A percentile compares a stretch with the other conserved stretches of the same genome.
phyloP scores from a whole-genome alignment of 805 yeast genomes.

The Yarrowia sp. region DNA sequence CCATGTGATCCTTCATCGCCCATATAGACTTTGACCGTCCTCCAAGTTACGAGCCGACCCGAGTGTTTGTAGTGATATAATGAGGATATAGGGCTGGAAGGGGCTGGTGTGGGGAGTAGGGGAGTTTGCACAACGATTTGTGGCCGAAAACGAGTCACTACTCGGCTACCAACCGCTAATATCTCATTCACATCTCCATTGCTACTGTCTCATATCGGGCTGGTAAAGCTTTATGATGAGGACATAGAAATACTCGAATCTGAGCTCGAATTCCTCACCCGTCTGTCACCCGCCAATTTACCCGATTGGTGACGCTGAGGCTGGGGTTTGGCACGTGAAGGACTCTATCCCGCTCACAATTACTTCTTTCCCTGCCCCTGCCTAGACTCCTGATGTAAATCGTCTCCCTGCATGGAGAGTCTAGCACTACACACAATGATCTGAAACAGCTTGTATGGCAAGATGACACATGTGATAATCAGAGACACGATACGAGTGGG shows the following conservation, averaged over 20 bases:
- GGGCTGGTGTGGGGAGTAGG: no score
- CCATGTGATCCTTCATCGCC: slow-evolving; percentile 17
- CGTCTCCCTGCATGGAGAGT: slow-evolving; percentile 26
- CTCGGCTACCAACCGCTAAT: no score
- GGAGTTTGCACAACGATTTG: no score
- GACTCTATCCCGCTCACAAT: background rate
- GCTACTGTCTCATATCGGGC: slow-evolving; percentile 30
- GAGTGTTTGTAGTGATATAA: slow-evolving; percentile 2
- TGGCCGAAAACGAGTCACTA: no score
- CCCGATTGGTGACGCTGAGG: background rate
- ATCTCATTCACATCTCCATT: background rate
- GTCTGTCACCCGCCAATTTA: background rate
- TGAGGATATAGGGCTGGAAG: background rate
- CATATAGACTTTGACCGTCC: background rate
- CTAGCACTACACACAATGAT: no score
- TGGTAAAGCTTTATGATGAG: slow-evolving; percentile 3
- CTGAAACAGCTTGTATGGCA: no score
- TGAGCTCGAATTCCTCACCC: no score
- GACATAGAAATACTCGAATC: no score
- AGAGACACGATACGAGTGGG: no score
- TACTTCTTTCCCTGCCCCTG: slow-evolving; percentile 21
- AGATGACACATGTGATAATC: no score
- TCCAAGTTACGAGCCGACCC: background rate
- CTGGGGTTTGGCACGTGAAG: slow-evolving; percentile 10
- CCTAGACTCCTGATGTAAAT: slow-evolving; percentile 17